Evolutionary conservation across 2,329 filamentous ascomycete genomes (phyloP).

Genomic region (Penicillium sp.): DNA sequence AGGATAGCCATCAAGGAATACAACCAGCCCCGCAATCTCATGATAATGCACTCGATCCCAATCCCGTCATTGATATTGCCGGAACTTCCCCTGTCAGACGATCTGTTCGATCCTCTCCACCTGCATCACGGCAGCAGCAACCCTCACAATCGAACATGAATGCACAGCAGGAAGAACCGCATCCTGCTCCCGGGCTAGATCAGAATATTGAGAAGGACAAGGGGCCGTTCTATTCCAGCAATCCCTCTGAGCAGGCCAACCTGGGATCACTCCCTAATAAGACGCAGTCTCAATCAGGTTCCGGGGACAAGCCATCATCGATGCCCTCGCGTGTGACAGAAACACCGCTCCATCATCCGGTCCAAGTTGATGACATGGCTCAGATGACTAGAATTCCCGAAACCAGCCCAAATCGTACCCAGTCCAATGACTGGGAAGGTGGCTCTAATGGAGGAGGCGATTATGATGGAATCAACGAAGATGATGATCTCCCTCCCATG

Average conservation of each 20-base stretch:
- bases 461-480: constrained; percentile 30
- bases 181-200: not conserved
- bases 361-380: constrained; percentile 22
- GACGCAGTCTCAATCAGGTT: constrained; percentile 7
- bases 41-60: constrained; percentile 8
- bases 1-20: constrained; percentile 7
- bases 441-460: constrained; percentile 22
- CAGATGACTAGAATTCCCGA: constrained; percentile 36
- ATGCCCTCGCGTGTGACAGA: constrained; percentile 39
- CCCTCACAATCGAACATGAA: not conserved
- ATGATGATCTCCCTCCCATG: constrained; percentile 35
- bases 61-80: constrained; percentile 7
- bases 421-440: constrained; percentile 19
- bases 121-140: constrained; percentile 14
- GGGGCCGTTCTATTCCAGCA: constrained; percentile 14
- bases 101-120: constrained; percentile 23
- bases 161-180: not conserved
- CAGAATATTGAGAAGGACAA: constrained; percentile 8
- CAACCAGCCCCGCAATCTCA: constrained; percentile 1
- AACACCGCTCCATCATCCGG: constrained; percentile 33
- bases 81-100: constrained; percentile 16
- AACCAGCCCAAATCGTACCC: constrained; percentile 32
- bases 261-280: constrained; percentile 5
- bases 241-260: constrained; percentile 7
- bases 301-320: constrained; percentile 31